phyloP scores from a whole-genome alignment of 768 basidiomycete species.

The Mycena maculata region DNA sequence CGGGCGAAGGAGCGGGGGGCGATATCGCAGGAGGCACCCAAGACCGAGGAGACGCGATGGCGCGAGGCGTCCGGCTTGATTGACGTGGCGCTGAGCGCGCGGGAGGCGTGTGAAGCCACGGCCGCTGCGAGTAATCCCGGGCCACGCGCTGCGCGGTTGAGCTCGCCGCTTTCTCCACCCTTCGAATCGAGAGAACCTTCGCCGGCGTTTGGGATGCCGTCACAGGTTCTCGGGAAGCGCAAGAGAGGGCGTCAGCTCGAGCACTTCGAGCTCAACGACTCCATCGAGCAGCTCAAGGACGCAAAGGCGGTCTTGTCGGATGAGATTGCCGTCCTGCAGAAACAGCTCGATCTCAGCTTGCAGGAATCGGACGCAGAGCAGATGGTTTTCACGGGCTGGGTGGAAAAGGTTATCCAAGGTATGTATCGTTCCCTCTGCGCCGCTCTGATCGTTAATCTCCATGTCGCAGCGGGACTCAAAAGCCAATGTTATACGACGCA shows the following conservation, averaged over 20 bases:
- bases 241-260: neutral
- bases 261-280: neutral
- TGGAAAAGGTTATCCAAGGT: neutral
- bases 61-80: conserved; percentile 14
- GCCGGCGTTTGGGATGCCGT: too few species aligned
- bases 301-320: conserved; percentile 1
- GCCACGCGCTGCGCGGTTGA: neutral
- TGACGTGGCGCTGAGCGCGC: neutral
- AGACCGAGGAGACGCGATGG: conserved; percentile 8
- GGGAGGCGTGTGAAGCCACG: neutral
- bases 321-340: conserved; percentile 2
- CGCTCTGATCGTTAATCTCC: neutral
- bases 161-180: conserved; percentile 13
- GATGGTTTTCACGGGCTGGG: neutral
- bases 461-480: neutral
- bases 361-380: neutral
- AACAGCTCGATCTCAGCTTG: neutral
- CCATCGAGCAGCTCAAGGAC: neutral
- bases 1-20: neutral
- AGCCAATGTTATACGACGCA: neutral
- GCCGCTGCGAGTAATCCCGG: neutral
- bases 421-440: neutral
- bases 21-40: neutral
- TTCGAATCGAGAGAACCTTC: neutral
- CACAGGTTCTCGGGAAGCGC: conserved; percentile 14